phyloP scores from a whole-genome alignment of 768 basidiomycete species.

The Coprinopsis marcescibilis region DNA sequence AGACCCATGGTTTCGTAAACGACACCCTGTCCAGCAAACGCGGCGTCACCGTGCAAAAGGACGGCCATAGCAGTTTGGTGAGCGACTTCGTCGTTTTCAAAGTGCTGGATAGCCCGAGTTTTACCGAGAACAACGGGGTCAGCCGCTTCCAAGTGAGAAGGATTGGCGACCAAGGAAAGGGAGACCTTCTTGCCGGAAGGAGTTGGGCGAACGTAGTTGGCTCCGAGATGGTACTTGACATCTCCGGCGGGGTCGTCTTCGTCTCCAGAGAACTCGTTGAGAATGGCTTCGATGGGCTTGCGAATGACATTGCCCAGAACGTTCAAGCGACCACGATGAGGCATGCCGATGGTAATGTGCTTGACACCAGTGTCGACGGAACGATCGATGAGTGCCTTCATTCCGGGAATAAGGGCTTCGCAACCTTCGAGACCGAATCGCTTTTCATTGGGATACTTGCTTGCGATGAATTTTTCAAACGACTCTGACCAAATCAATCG shows the following conservation, averaged over 20 bases:
- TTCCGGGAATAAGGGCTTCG: slow-evolving; percentile 95
- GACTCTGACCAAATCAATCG: slow-evolving; percentile 98
- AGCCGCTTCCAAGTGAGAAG: slow-evolving; percentile 95
- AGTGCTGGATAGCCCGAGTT: slow-evolving; percentile 94
- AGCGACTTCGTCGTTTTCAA: slow-evolving; percentile 77
- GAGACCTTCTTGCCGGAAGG: slow-evolving; percentile 98
- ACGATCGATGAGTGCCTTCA: slow-evolving; percentile 98
- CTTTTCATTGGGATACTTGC: slow-evolving; percentile 99
- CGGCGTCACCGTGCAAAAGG: slow-evolving; percentile 94
- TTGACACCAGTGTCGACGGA: slow-evolving; percentile 96
- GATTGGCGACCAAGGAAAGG: slow-evolving; percentile 96
- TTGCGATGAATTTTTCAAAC: slow-evolving; percentile 97
- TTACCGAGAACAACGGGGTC: slow-evolving; percentile 99
- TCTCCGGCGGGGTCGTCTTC: slow-evolving; percentile 83
- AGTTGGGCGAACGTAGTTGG: slow-evolving; percentile 97
- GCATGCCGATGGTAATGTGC: slow-evolving; percentile 97
- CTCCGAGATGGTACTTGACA: slow-evolving; percentile 98
- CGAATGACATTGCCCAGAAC: slow-evolving; percentile 98
- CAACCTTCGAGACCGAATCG: slow-evolving; percentile 98
- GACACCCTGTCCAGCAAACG: slow-evolving; percentile 96
- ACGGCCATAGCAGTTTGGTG: slow-evolving; percentile 92
- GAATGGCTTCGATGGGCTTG: slow-evolving; percentile 95
- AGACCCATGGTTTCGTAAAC: slow-evolving; percentile 99
- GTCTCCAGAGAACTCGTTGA: slow-evolving; percentile 90
- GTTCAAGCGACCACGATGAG: slow-evolving; percentile 97